Evolutionary conservation across 1,284 basidiomycete species (phyloP), one percentile per base, ranked within the genome.

Genomic region (Microstroma glucosiphilum): DNA sequence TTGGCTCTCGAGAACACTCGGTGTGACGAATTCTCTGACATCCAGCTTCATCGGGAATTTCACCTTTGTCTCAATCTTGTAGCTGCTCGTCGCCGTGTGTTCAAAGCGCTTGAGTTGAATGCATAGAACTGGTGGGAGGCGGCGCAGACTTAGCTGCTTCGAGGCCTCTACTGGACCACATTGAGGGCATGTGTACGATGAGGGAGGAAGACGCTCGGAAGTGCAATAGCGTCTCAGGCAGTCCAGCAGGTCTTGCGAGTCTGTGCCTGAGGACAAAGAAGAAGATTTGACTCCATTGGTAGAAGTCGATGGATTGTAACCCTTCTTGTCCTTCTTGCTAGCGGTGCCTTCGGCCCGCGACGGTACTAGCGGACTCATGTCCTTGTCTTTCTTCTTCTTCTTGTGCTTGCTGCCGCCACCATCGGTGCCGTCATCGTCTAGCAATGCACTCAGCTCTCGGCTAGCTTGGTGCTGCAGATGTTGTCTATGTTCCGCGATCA

Each of bases 71-170:
- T 94, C 92, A 61, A 97, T 88, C 82, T 97, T 97, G 46, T 62
- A 51, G 0, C 70, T 64, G 7, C 65, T 53, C 1, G 89, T 85
- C 25, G 85, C 83, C 1, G 86, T 85, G 74, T 87, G 88, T 73
- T 96, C 93, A 79, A 96, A 97, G 2, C 93, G 87, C 91, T 97
- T 98, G 81, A 98, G 88, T 79, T 97, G 94, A 71, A 97, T 91
- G 70, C 89, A 91, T 54, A 98, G 82, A 0, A 96, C 91, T 0
- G 91, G 89, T 0, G 94, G 92, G 3, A 98, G 83, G 66, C 88
- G 88, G 61, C 85, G 86, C 70, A 97, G 87, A 67, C 87, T 89
- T 58, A 97, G 81, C 53, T 90, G 87, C 76, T 93, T 92, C 69
- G 85, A 89, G 0, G 89, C 89, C 26, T 62, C 60, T 11, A 59